Evolutionary conservation across 306 rosid genomes (phyloP), one percentile per base, ranked within the genome.

Genomic region (Rubus idaeus): DNA sequence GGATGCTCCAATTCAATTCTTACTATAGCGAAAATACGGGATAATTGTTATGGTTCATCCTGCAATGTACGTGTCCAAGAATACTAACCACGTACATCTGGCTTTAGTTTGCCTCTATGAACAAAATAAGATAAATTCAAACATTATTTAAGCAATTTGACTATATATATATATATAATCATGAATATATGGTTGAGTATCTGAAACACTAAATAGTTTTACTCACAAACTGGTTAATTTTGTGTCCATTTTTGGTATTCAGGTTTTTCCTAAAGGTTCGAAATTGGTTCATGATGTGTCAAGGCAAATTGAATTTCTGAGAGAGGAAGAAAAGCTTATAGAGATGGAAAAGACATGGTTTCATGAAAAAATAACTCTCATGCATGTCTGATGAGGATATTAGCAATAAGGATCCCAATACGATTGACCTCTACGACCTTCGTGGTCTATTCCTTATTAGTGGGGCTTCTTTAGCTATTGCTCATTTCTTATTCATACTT

Each of bases 381-480:
- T 57, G 20, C 3, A 2, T 20, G n/a, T n/a, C n/a, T n/a, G 63
- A 57, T 20, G 63, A 57, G 12, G 63, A 67, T n/a, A 11, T 17
- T 1, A 64, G 16, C 2, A 37, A 4, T 3, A 42, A 14, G 10
- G 37, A n/a, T 10, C 18, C 52, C 14, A 18, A 4, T 66, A 40
- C 26, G 46, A 44, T 66, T 66, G 7, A 10, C 35, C 14, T 65
- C 49, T 5, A 65, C 65, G 14, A 40, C 46, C 55, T 73, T 72
- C 18, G 76, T 55, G 76, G 76, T 20, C 13, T 72, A 41, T 73
- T 73, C 68, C 21, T 73, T n/a, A 23, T 73, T 41, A 58, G 55
- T 1, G 77, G 77, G 20, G 44, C 17, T 20, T 44, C 77, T 3
- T 74, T 26, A 3, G 56, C 21, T 42, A 4, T 45, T 20, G 57